Evolutionary conservation across 768 basidiomycete genomes (phyloP).

Genomic region (Mycena alexandri): DNA sequence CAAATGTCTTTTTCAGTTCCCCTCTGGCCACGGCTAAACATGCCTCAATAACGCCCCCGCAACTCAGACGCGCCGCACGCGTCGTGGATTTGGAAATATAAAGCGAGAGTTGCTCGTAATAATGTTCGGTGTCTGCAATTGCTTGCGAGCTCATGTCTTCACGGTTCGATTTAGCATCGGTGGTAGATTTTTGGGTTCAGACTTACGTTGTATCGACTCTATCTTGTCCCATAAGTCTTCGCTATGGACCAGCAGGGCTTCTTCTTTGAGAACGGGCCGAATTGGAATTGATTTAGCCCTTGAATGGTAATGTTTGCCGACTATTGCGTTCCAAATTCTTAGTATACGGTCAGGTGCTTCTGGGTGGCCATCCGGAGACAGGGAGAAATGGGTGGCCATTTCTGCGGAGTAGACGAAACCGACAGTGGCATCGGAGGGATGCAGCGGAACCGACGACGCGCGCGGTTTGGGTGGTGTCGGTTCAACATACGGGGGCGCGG

Average conservation of each 20-base stretch:
- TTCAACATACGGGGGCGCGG: background rate
- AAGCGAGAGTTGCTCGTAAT: constrained; percentile 92
- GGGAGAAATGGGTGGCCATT: constrained; percentile 87
- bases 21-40: constrained; percentile 86
- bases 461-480: constrained; percentile 41
- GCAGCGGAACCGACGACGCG: constrained; percentile 59
- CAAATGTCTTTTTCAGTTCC: constrained; percentile 87
- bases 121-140: constrained; percentile 79
- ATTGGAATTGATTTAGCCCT: constrained; percentile 87
- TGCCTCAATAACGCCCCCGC: constrained; percentile 95
- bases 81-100: constrained; percentile 93
- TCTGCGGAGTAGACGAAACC: constrained; percentile 89
- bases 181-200: background rate
- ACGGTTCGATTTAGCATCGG: constrained; percentile 12
- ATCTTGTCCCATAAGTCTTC: constrained; percentile 95
- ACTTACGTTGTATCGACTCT: constrained; percentile 83
- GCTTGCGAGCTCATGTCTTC: constrained; percentile 83
- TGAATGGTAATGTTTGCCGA: constrained; percentile 66
- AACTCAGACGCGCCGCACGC: constrained; percentile 86
- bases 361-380: constrained; percentile 59
- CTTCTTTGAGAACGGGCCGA: constrained; percentile 78
- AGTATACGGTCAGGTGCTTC: constrained; percentile 90
- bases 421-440: constrained; percentile 60
- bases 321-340: constrained; percentile 77
- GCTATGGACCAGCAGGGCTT: constrained; percentile 91